These are phyloP conservation scores for Herpetomonas samuelpessoai DNA, from an alignment of 208 protist species.

Conservation along the genomic window DNA sequence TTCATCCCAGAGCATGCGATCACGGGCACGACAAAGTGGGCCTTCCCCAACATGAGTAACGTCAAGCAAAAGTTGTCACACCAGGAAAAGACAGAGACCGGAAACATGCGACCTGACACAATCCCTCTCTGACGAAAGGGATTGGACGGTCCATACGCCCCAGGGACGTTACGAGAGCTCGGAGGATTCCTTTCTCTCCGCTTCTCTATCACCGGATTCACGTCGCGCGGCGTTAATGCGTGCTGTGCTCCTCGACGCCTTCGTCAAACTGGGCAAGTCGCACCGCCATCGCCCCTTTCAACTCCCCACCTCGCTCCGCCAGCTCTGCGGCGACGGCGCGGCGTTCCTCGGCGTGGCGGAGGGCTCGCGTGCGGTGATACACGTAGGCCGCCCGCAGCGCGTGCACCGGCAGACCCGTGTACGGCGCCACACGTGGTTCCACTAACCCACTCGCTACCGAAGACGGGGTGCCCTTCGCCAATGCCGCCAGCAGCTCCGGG, in stretches of 20 bases:
- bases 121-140: no score
- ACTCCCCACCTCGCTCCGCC: constrained; percentile 17
- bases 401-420: neutral
- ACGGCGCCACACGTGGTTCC: neutral
- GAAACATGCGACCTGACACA: no score
- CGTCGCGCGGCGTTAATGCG: no score
- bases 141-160: no score
- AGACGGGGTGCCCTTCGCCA: neutral
- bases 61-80: no score
- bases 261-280: constrained; percentile 16
- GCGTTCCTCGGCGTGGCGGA: constrained; percentile 22
- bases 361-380: neutral
- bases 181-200: no score
- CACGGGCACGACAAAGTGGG: no score
- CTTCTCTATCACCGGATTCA: no score
- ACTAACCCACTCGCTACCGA: neutral
- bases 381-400: neutral
- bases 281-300: constrained; percentile 11
- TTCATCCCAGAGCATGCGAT: no score
- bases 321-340: constrained; percentile 25
- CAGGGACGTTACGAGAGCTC: no score
- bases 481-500: neutral
- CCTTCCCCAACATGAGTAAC: no score
- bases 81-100: no score
- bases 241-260: neutral